Conservation (phyloP, 2,329 filamentous ascomycete genomes). For the Fusarium anguioides region DNA sequence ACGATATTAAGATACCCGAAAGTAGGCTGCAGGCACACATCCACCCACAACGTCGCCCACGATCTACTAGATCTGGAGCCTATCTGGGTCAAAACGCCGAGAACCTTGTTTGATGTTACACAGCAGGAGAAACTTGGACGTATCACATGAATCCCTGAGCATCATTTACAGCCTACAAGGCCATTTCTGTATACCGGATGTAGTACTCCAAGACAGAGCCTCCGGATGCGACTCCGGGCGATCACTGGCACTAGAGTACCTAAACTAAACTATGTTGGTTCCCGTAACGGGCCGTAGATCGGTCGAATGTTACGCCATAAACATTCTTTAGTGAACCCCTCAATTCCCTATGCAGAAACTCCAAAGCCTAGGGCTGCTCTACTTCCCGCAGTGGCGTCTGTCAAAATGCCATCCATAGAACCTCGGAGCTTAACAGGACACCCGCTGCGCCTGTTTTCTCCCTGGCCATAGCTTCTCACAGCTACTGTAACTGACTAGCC, state of each 20-base stretch:
- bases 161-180: background rate
- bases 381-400: slow-evolving; percentile 15
- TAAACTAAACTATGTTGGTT: background rate
- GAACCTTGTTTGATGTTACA: slow-evolving; percentile 19
- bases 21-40: slow-evolving; percentile 13
- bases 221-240: background rate
- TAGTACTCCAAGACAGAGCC: background rate
- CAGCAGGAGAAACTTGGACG: slow-evolving; percentile 4
- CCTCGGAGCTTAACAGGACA: slow-evolving; percentile 21
- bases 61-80: slow-evolving; percentile 9
- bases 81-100: background rate
- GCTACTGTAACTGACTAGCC: slow-evolving; percentile 5
- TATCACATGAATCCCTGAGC: background rate
- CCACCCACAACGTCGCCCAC: slow-evolving; percentile 1
- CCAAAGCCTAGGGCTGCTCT: background rate
- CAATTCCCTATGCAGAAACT: slow-evolving; percentile 6
- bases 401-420: slow-evolving; percentile 14
- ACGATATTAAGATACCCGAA: background rate
- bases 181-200: background rate
- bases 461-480: slow-evolving; percentile 22
- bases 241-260: background rate
- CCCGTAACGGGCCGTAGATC: slow-evolving; percentile 10
- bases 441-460: background rate
- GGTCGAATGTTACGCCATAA: background rate
- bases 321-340: slow-evolving; percentile 7